Conservation (phyloP, 495 filamentous ascomycete genomes). For the Aspergillus biplanus region DNA sequence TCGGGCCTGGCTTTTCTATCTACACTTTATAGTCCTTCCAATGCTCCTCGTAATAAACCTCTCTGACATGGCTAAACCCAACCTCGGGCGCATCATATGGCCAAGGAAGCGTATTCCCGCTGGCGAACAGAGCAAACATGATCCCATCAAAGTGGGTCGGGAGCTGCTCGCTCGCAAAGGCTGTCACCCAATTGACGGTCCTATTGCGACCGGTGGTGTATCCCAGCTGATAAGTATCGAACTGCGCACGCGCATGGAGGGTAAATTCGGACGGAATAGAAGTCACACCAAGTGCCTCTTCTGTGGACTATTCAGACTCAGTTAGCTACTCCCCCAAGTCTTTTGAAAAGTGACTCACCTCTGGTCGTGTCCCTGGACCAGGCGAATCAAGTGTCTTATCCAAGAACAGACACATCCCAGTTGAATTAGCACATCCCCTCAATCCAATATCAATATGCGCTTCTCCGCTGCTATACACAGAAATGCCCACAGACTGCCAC, state of each 20-base stretch:
- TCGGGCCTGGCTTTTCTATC: too few relatives aligned
- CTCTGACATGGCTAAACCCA: neutral
- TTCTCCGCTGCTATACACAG: conserved; percentile 1
- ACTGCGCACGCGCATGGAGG: neutral
- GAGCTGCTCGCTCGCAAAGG: neutral
- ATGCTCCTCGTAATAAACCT: conserved; percentile 5
- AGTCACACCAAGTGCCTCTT: neutral
- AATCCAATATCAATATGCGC: conserved; percentile 4
- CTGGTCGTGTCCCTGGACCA: neutral
- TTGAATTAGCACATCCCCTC: neutral
- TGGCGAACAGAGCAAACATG: conserved; percentile 6
- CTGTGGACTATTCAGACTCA: neutral
- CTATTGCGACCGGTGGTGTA: neutral
- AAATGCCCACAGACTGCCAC: neutral
- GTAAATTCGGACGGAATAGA: neutral
- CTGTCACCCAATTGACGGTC: neutral
- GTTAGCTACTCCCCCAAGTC: neutral
- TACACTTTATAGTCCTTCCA: neutral
- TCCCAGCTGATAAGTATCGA: neutral
- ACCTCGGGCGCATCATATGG: neutral
- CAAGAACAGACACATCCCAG: conserved; percentile 4
- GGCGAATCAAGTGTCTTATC: neutral
- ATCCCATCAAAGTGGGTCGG: neutral
- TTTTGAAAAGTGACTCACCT: neutral
- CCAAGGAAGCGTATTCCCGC: conserved; percentile 1